Conservation (phyloP, 768 basidiomycete genomes). For the Suillus placidus region DNA sequence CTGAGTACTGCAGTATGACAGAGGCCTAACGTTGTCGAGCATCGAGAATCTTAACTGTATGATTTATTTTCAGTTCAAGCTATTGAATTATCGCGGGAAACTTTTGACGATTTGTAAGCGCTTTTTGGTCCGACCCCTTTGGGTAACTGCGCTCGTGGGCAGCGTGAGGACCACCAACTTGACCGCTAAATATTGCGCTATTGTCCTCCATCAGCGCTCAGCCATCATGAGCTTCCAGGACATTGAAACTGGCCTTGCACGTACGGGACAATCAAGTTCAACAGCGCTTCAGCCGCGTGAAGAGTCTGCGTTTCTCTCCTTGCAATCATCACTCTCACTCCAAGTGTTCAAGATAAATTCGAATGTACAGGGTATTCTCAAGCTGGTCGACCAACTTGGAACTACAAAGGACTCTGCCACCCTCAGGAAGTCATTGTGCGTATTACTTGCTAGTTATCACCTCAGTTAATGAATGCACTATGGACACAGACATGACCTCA, state of each 20-base stretch:
- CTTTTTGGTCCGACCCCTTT: too few species aligned
- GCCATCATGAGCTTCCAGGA: slow-evolving; percentile 52
- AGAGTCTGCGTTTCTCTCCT: slow-evolving; percentile 72
- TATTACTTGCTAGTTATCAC: slow-evolving; percentile 17
- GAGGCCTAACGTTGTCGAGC: too few species aligned
- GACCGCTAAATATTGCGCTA: background rate
- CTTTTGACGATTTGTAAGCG: background rate
- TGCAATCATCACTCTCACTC: slow-evolving; percentile 82
- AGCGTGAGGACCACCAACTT: background rate
- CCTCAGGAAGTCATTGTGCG: slow-evolving; percentile 85
- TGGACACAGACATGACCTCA: slow-evolving; percentile 79
- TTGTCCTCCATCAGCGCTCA: background rate
- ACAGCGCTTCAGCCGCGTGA: slow-evolving; percentile 47
- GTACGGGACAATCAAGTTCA: slow-evolving; percentile 30
- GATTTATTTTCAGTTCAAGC: too few species aligned
- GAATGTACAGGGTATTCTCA: slow-evolving; percentile 94
- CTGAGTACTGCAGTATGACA: too few species aligned
- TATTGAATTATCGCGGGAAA: background rate
- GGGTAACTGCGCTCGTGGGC: background rate
- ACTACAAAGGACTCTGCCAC: slow-evolving; percentile 77
- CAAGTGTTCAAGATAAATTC: slow-evolving; percentile 99
- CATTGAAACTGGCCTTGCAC: slow-evolving; percentile 47
- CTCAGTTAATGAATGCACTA: slow-evolving; percentile 7
- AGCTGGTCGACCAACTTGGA: slow-evolving; percentile 96
- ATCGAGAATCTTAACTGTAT: too few species aligned